Evolutionary conservation across 2,329 filamentous ascomycete species (phyloP).

Genomic region (Pleomassaria siparia): DNA sequence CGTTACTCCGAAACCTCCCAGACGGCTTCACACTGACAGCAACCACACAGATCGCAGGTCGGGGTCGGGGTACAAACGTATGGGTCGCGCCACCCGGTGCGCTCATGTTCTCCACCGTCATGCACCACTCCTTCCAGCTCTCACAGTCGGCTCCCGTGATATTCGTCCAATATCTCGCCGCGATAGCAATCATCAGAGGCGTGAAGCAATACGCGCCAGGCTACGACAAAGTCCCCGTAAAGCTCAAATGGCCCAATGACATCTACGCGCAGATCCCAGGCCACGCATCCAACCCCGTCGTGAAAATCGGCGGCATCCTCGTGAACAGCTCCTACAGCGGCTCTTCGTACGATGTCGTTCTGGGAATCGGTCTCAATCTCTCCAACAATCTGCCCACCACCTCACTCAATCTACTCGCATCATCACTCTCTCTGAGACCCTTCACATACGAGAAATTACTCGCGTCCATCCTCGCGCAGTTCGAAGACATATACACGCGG

Average conservation of each 20-base stretch:
- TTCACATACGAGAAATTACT: constrained; percentile 79
- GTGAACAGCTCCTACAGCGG: constrained; percentile 82
- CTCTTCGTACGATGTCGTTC: constrained; percentile 78
- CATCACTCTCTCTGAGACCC: constrained; percentile 46
- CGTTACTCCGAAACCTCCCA: constrained; percentile 73
- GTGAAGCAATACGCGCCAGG: constrained; percentile 77
- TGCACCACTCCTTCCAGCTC: constrained; percentile 78
- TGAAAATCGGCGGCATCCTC: constrained; percentile 92
- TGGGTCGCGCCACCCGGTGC: constrained; percentile 90
- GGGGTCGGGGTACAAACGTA: constrained; percentile 87
- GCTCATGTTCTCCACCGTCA: constrained; percentile 83
- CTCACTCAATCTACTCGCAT: constrained; percentile 73
- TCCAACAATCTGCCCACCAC: constrained; percentile 84
- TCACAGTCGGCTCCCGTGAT: constrained; percentile 76
- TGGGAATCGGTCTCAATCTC: constrained; percentile 82
- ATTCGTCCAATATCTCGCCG: constrained; percentile 91
- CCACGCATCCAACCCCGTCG: constrained; percentile 59
- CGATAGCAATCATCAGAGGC: constrained; percentile 81
- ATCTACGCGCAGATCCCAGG: constrained; percentile 59
- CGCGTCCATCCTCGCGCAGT: constrained; percentile 73
- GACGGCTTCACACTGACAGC: constrained; percentile 86
- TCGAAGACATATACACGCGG: constrained; percentile 74
- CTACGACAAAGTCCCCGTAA: constrained; percentile 75
- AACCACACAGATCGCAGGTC: constrained; percentile 82
- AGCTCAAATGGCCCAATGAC: constrained; percentile 97